Percentiles rank a stretch among this genome's conserved stretches.
Evolutionary conservation across 2,329 filamentous ascomycete genomes (phyloP).

Genomic region (Colletotrichum sp.): DNA sequence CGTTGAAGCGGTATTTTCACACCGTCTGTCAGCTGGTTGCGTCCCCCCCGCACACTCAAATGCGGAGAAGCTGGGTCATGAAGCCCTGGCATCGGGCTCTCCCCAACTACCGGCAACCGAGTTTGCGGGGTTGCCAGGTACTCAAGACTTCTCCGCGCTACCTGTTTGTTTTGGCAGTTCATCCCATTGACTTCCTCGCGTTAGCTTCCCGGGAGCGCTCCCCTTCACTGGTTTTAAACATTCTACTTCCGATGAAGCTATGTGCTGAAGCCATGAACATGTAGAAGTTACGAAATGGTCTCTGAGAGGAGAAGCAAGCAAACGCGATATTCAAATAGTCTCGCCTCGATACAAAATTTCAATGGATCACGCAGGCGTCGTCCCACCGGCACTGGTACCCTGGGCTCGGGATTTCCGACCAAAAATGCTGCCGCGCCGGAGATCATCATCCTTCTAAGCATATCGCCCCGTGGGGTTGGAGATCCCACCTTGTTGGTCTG

Average conservation of each 20-base stretch:
- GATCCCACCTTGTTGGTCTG: neutral
- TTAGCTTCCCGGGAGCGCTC: neutral
- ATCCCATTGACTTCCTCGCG: neutral
- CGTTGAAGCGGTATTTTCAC: neutral
- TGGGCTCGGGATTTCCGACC: neutral
- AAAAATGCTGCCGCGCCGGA: neutral
- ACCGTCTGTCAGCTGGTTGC: neutral
- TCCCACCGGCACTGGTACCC: neutral
- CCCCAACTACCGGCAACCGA: neutral
- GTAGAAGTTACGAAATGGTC: neutral
- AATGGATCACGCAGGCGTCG: neutral
- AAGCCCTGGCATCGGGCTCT: neutral
- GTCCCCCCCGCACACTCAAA: neutral
- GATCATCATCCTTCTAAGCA: neutral
- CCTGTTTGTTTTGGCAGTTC: neutral
- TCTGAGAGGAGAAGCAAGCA: neutral
- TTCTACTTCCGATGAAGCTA: neutral
- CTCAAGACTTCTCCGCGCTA: neutral
- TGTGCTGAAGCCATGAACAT: neutral
- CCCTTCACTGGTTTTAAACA: neutral
- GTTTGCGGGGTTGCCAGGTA: neutral
- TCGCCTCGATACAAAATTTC: too few species aligned
- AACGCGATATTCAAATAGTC: neutral
- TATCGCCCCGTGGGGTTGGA: neutral
- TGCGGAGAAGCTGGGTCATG: conserved; percentile 8